Evolutionary conservation across 83 land plant genomes (phyloP), one percentile per base, ranked within the genome.

Genomic region (Larix sibirica): DNA sequence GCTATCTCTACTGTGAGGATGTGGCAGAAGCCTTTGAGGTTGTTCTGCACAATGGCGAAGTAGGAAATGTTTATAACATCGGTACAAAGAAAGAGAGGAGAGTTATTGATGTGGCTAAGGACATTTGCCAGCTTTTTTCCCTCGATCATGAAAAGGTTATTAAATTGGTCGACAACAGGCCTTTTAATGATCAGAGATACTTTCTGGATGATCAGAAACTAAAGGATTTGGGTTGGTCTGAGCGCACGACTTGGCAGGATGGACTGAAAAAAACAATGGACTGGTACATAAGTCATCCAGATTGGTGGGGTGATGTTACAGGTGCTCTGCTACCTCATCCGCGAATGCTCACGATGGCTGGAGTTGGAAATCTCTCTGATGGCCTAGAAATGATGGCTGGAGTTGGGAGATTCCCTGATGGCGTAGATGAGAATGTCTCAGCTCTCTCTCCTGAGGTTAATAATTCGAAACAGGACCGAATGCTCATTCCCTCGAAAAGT

Each of bases 81-180:
- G 95, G 95, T 3, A 92, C 95, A 23, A 90, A 92, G 91, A 92
- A 86, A 77, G 95, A 92, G 77, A 89, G 95, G 76, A 87, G 93
- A 20, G 95, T 92, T 10, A 81, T 91, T 28, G 95, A 92, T 84
- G 95, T 92, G 44, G 95, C 95, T 7, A 85, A 86, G 66, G 95
- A 92, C 38, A 87, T 92, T 38, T 90, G 93, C 84, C 87, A 85
- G 67, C 93, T 91, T 28, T 89, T 92, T 78, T 77, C 80, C 2
- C 60, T 91, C 75, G 93, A 90, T 62, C 61, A 90, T 47, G 88
- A 89, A 6, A 56, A 63, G 4, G 82, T 85, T 81, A 91, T 92
- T 66, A 81, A 91, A 80, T 90, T 89, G 78, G 95, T 92, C 6
- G 93, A 92, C 20, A 92, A 92, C 77, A 85, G 95, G 60, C 95